Base-by-base conservation (phyloP, 148 eudicot genomes). In the Cornus florida region DNA sequence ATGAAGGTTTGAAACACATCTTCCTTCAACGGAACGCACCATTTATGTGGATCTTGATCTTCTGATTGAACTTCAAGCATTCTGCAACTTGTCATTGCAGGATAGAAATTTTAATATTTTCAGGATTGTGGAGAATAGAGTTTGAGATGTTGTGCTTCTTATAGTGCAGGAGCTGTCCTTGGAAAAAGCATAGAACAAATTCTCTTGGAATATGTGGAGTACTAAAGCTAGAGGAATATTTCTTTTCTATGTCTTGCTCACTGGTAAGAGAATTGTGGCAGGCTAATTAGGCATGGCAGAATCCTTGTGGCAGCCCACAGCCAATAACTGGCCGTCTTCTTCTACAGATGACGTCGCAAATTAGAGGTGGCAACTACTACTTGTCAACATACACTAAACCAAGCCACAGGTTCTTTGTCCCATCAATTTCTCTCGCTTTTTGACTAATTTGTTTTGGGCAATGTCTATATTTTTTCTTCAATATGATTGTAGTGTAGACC, bases 1-100 rank as follows among this genome's bases (percentile, higher is more conserved):
- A 88, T 69, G 68, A 92, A 82, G 31, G 79, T 82, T n/a, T 82
- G 85, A 48, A 91, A 94, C 11, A 73, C 87, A 9, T 90, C 91
- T 79, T 94, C 98, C 17, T 88, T 87, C 11, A 94, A 77, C 1
- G 97, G 95, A 12, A 88, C 78, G 50, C 90, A 75, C 97, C 98
- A 94, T 83, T 92, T 94, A 4, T 85, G 86, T 1, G 90, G 89
- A 24, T 84, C 86, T 35, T 68, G 87, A 74, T 94, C 95, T 48
- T 94, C 92, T 2, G 83, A 82, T 19, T 67, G 66, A 60, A 93
- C 91, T 56, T 88, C 91, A 74, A 94, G 83, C 16, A 77, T 85
- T 80, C 82, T 86, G 74, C 41, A 71, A 62, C 85, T 80, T 57
- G 86, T 89, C 93, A 91, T 92, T n/a, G 76, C 33, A 9, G 73